phyloP scores from a whole-genome alignment of 352 stramenopile genomes.

The Globisporangium uncinulatum region DNA sequence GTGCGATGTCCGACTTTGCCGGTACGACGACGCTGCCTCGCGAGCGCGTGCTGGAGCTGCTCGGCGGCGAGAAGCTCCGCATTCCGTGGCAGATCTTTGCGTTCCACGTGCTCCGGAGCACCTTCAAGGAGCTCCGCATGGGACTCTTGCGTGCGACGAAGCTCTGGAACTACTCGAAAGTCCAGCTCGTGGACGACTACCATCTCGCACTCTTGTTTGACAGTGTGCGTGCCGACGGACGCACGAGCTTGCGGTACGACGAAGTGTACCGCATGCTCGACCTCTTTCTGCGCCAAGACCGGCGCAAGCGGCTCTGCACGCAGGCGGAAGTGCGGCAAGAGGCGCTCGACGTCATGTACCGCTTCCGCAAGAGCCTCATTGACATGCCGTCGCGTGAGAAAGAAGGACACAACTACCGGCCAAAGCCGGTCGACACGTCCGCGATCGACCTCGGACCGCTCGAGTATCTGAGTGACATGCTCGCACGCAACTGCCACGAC shows the following conservation, averaged over 20 bases:
- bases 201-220: constrained; percentile 76
- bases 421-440: constrained; percentile 80
- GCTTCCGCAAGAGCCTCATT: constrained; percentile 84
- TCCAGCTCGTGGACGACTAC: constrained; percentile 80
- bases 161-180: constrained; percentile 75
- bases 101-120: constrained; percentile 60
- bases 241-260: constrained; percentile 72
- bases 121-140: constrained; percentile 72
- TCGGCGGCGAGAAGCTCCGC: constrained; percentile 78
- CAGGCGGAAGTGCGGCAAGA: constrained; percentile 72
- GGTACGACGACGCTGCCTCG: constrained; percentile 8
- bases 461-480: constrained; percentile 65
- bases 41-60: constrained; percentile 67
- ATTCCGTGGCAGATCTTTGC: constrained; percentile 73
- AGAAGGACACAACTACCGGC: constrained; percentile 82
- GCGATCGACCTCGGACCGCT: constrained; percentile 66
- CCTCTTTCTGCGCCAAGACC: constrained; percentile 77
- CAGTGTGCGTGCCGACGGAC: constrained; percentile 64
- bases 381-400: constrained; percentile 88
- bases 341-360: constrained; percentile 84
- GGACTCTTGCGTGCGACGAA: constrained; percentile 73
- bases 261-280: constrained; percentile 85
- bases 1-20: constrained; percentile 1
- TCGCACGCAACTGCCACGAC: constrained; percentile 83
- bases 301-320: constrained; percentile 54